Evolutionary conservation across 1,139 yeast species (phyloP), one percentile per base, ranked within the genome.

Genomic region (Yamadazyma membranifaciens): DNA sequence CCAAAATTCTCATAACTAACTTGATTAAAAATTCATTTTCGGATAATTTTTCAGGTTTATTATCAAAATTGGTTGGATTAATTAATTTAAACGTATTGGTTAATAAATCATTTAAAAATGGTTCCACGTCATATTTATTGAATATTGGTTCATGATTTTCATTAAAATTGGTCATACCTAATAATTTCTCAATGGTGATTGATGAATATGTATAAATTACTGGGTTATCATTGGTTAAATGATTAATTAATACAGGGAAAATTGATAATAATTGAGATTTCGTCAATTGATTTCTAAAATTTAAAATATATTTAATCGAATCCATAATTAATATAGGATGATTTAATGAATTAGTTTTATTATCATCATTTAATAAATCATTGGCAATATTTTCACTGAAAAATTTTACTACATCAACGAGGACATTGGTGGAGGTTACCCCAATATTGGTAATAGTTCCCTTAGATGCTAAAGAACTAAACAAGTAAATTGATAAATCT

Each of bases 161-260:
- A 54, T 59, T 65, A 55, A 69, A 76, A 43, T 77, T 75, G 45
- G 95, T 81, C 66, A 91, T 79, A 2, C 95, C 80, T 42, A 94
- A 70, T 41, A 94, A 80, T 52, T 88, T 83, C 57, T 94, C 98
- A 46, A 92, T 81, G 2, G 98, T 89, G 45, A 94, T 84, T 1
- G 98, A 91, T 2, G 98, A 81, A 57, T 91, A 94, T 0, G 98
- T 91, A 62, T 86, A 88, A 14, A 91, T 95, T 34, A 89, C 96
- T 41, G 87, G 86, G 48, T 87, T 87, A 11, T 63, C 52, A 16
- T 71, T 68, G 31, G 75, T 70, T 49, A 86, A 74, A 57, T 87
- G 92, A 15, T 74, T 72, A 7, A 89, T 80, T 48, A 94, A 69
- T 36, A 88, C 64, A n/a, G 96, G 95, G 56, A 94, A 73, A 0